Evolutionary conservation across 2,329 filamentous ascomycete genomes (phyloP), one percentile per base, ranked within the genome.

Genomic region (Alternaria hordeiaustralica): DNA sequence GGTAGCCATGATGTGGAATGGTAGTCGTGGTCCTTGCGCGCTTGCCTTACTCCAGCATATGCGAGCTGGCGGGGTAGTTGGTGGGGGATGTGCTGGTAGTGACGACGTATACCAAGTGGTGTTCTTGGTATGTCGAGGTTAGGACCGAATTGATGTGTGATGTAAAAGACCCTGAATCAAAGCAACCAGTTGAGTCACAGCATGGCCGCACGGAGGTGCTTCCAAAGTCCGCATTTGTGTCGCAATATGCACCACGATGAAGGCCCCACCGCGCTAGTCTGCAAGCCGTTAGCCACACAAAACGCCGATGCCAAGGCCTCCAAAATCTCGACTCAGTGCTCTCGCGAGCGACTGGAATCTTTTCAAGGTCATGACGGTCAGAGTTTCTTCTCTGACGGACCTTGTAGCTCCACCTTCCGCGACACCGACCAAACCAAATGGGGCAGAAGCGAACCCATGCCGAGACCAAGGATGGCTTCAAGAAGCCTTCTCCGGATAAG

Each of bases 371-470:
- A 76, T 76, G 75, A 76, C 73, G 71, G 75, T 78, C 76, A 72
- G 78, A 76, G 75, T 69, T 70, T 70, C 63, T 70, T 71, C 76
- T 79, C 77, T 79, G 78, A 77, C 76, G 71, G 76, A 74, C 72
- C 75, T 76, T 74, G 75, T 67, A 76, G 68, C 66, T 61, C 71
- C 58, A 69, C 66, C 43, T 58, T 58, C 55, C 67, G 69, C 70
- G 70, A 74, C 71, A 63, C 68, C 69, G 61, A 66, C 64, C 64
- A 72, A 57, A 71, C 72, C 76, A 78, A 78, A 80, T 80, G 78
- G 77, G 77, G 68, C 78, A 79, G 78, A 80, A 80, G 78, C 74
- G 78, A 72, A 76, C 75, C 73, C 78, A 80, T 79, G 74, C 73
- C 70, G 78, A 80, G 69, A 78, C 77, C 65, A 78, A 78, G 67